These are phyloP conservation scores for Microascus cirrosus DNA, from an alignment of 2,329 filamentous ascomycete species.

Conservation along the genomic window DNA sequence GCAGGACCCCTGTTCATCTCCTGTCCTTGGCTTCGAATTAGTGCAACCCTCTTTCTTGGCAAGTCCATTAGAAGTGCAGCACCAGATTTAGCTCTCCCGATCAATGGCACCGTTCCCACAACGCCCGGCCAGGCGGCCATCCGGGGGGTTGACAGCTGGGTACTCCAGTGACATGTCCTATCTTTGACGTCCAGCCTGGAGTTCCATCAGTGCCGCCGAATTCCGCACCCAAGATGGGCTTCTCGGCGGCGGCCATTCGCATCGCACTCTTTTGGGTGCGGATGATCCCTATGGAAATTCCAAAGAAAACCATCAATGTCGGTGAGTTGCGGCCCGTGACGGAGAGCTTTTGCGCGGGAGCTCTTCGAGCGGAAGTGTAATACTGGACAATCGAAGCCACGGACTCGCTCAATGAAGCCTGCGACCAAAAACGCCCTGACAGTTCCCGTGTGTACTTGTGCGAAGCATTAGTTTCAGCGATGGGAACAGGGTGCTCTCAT, in stretches of 20 bases:
- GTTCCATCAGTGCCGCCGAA: neutral
- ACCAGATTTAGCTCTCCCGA: neutral
- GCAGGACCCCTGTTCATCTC: neutral
- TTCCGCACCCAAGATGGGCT: neutral
- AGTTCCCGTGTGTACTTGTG: neutral
- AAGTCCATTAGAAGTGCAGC: neutral
- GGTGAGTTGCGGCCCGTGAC: neutral
- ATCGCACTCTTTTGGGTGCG: neutral
- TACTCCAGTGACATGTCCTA: no score
- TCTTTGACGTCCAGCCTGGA: neutral
- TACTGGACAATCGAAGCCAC: neutral
- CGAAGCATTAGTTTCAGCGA: neutral
- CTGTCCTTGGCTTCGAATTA: neutral
- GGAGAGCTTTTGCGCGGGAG: neutral
- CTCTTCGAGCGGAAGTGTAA: no score
- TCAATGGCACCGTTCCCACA: neutral
- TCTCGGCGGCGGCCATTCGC: no score
- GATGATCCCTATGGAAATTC: no score
- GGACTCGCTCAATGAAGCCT: neutral
- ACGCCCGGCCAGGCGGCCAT: neutral
- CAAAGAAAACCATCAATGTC: no score
- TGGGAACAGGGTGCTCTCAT: neutral
- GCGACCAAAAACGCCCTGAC: neutral
- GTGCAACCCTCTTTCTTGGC: constrained; percentile 2
- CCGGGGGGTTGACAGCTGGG: no score